These are phyloP conservation scores for Russula griseocarnosa DNA, from an alignment of 768 basidiomycete species.

Conservation along the genomic window DNA sequence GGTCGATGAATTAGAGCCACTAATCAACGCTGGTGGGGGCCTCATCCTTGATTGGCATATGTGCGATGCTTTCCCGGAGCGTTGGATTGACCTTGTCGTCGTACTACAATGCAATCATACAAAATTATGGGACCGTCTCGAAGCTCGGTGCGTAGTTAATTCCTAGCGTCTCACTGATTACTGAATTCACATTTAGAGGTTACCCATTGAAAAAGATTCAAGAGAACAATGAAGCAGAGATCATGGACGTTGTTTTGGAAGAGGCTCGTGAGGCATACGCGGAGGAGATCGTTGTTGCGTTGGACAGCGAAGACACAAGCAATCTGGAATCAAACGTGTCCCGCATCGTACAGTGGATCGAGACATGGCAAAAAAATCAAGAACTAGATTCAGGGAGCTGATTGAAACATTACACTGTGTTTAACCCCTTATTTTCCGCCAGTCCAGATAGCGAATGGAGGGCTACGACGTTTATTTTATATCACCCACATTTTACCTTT, in stretches of 20 bases:
- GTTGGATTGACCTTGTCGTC: slow-evolving; percentile 94
- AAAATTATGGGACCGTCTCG: slow-evolving; percentile 82
- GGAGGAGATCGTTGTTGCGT: slow-evolving; percentile 79
- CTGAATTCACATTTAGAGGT: slow-evolving; percentile 45
- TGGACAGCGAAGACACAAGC: slow-evolving; percentile 69
- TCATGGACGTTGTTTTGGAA: slow-evolving; percentile 87
- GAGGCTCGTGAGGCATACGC: slow-evolving; percentile 88
- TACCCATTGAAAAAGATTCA: slow-evolving; percentile 92
- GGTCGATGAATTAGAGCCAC: slow-evolving; percentile 80
- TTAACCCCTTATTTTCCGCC: slow-evolving; percentile 3
- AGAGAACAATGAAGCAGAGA: slow-evolving; percentile 98
- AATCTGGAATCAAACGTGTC: slow-evolving; percentile 86
- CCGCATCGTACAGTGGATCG: slow-evolving; percentile 86
- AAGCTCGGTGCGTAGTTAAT: slow-evolving; percentile 62
- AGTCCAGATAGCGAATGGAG: not conserved
- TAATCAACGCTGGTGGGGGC: slow-evolving; percentile 59
- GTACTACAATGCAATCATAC: slow-evolving; percentile 89
- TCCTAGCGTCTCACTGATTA: not conserved
- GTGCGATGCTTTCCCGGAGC: slow-evolving; percentile 89
- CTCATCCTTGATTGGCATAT: slow-evolving; percentile 94
- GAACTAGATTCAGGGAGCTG: slow-evolving; percentile 16
- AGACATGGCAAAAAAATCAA: slow-evolving; percentile 53
- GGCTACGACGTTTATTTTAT: not conserved
- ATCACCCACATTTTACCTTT: not conserved
- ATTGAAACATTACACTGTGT: slow-evolving; percentile 16